A percentile compares a stretch with the other conserved stretches of the same genome.
Conservation (phyloP, 257 asterid genomes). For the Przewalskia tangutica region DNA sequence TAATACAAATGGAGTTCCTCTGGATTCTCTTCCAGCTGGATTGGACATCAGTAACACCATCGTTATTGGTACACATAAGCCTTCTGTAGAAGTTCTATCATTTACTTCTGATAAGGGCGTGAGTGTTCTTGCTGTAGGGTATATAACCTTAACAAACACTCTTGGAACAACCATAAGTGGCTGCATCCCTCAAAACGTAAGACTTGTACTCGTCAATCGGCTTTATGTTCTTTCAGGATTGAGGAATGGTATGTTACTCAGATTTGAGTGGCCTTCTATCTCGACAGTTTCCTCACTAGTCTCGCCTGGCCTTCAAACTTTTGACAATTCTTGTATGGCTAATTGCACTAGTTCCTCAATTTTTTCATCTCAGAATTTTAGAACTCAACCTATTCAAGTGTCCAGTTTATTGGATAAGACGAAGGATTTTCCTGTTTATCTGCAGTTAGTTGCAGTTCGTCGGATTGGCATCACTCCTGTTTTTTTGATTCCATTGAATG, state of each 20-base stretch:
- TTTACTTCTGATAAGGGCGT: slow-evolving; percentile 56
- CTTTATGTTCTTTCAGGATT: slow-evolving; percentile 83
- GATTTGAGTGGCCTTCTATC: slow-evolving; percentile 91
- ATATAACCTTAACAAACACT: slow-evolving; percentile 60
- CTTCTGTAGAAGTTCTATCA: slow-evolving; percentile 86
- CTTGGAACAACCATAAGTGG: slow-evolving; percentile 72
- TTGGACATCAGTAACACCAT: slow-evolving; percentile 33
- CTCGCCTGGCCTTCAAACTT: slow-evolving; percentile 25
- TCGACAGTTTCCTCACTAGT: slow-evolving; percentile 26
- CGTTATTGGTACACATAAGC: slow-evolving; percentile 88
- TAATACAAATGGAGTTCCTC: slow-evolving; percentile 20
- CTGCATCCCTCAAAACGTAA: slow-evolving; percentile 87
- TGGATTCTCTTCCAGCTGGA: slow-evolving; percentile 24
- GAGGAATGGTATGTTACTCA: slow-evolving; percentile 96
- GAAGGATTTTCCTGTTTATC: slow-evolving; percentile 45
- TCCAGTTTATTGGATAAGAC: slow-evolving; percentile 33
- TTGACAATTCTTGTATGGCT: slow-evolving; percentile 29
- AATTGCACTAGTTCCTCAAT: slow-evolving; percentile 23
- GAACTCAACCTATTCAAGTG: slow-evolving; percentile 18
- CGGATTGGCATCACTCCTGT: slow-evolving; percentile 95
- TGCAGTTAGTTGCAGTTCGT: slow-evolving; percentile 87
- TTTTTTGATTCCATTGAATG: slow-evolving; percentile 76
- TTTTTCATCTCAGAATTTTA: slow-evolving; percentile 24
- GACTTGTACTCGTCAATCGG: slow-evolving; percentile 81
- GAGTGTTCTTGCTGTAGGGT: slow-evolving; percentile 61